phyloP scores from a whole-genome alignment of 345 rosid genomes.

The Pseudoturritis turrita region DNA sequence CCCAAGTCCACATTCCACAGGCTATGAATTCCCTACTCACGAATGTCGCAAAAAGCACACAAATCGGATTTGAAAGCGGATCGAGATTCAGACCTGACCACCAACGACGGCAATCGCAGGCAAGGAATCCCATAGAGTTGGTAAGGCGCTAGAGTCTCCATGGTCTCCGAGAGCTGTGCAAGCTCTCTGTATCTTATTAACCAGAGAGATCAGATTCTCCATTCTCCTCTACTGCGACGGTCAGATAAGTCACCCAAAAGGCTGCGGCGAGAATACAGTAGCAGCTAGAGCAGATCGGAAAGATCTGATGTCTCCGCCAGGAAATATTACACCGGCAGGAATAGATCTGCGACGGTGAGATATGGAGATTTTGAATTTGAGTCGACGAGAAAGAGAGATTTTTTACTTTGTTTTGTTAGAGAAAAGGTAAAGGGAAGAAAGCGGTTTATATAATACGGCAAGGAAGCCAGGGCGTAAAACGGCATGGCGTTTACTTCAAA shows the following conservation, averaged over 20 bases:
- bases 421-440: background rate
- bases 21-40: background rate
- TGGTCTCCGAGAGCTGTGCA: slow-evolving; percentile 99
- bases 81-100: slow-evolving; percentile 74
- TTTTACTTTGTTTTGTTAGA: background rate
- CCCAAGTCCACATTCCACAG: slow-evolving; percentile 18
- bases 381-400: background rate
- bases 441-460: slow-evolving; percentile 2
- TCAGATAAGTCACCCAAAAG: background rate
- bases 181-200: slow-evolving; percentile 97
- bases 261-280: background rate
- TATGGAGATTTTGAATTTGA: slow-evolving; percentile 20
- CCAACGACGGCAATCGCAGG: slow-evolving; percentile 99
- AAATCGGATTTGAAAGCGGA: background rate
- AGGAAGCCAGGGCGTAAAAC: background rate
- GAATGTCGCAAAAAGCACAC: background rate
- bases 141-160: slow-evolving; percentile 82
- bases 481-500: slow-evolving; percentile 2
- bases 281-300: slow-evolving; percentile 8
- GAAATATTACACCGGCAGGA: background rate
- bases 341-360: slow-evolving; percentile 28
- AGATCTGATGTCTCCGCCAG: slow-evolving; percentile 13
- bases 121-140: slow-evolving; percentile 96
- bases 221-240: slow-evolving; percentile 32
- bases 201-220: slow-evolving; percentile 92